These are phyloP conservation scores for Mucor piriformis DNA, from an alignment of 371 early-diverging fungal genomes.

Conservation along the genomic window DNA sequence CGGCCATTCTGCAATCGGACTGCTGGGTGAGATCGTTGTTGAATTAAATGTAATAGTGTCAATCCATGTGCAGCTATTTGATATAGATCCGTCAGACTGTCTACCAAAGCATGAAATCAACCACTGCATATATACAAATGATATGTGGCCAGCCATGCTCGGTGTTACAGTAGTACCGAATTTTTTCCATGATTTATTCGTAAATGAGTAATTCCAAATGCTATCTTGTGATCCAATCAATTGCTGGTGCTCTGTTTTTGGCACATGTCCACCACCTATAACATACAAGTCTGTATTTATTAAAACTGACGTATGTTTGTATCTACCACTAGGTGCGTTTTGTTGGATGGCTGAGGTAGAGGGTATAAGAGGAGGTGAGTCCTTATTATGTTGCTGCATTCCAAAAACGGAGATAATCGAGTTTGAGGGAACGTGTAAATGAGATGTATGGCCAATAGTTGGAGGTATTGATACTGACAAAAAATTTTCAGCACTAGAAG, in stretches of 20 bases:
- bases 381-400: not conserved
- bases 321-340: slow-evolving; percentile 7
- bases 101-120: slow-evolving; percentile 34
- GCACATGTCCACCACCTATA: slow-evolving; percentile 9
- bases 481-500: not conserved
- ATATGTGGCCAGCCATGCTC: slow-evolving; percentile 21
- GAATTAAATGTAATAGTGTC: slow-evolving; percentile 6
- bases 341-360: not conserved
- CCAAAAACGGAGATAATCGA: slow-evolving; percentile 20
- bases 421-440: slow-evolving; percentile 4
- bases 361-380: slow-evolving; percentile 2
- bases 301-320: slow-evolving; percentile 17
- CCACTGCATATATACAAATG: slow-evolving; percentile 21
- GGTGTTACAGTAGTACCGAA: not conserved
- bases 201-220: slow-evolving; percentile 11
- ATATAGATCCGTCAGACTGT: not conserved
- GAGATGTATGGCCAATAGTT: slow-evolving; percentile 22
- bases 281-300: slow-evolving; percentile 3
- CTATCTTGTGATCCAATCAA: slow-evolving; percentile 3
- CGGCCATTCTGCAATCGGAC: slow-evolving; percentile 3
- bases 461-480: not conserved
- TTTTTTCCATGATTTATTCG: not conserved
- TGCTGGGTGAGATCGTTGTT: not conserved
- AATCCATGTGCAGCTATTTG: slow-evolving; percentile 12
- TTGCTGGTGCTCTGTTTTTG: not conserved